Percentiles rank a stretch among this genome's conserved stretches.
Evolutionary conservation across 2,329 filamentous ascomycete genomes (phyloP).

Genomic region (Aspergillus felis): DNA sequence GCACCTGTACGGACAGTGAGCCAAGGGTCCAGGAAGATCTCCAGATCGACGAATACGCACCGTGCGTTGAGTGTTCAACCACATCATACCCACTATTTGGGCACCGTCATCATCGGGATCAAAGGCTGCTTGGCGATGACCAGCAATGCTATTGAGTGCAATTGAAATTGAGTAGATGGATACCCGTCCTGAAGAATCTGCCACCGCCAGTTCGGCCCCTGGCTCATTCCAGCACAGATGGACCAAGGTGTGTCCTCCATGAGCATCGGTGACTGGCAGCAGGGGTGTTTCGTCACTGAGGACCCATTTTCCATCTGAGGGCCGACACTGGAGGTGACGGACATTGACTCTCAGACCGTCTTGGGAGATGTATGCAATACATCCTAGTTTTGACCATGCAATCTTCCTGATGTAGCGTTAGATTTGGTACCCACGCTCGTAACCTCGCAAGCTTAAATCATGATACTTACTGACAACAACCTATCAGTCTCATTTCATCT

Average conservation of each 20-base stretch:
- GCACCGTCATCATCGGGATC: conserved; percentile 72
- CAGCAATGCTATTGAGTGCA: conserved; percentile 67
- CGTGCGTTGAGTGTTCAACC: conserved; percentile 64
- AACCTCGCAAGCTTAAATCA: neutral
- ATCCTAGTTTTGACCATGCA: conserved; percentile 83
- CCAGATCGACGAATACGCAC: conserved; percentile 28
- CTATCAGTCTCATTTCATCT: conserved; percentile 70
- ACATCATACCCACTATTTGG: conserved; percentile 77
- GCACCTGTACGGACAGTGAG: conserved; percentile 27
- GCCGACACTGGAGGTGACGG: conserved; percentile 66
- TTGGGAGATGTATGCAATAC: conserved; percentile 73
- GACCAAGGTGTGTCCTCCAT: conserved; percentile 63
- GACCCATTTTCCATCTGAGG: conserved; percentile 68
- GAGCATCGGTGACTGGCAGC: conserved; percentile 57
- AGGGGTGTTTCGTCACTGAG: conserved; percentile 68
- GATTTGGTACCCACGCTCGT: neutral
- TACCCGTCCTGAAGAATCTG: conserved; percentile 75
- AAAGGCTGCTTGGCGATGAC: conserved; percentile 59
- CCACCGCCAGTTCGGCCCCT: conserved; percentile 74
- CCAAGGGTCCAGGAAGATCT: neutral
- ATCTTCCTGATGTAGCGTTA: conserved; percentile 57
- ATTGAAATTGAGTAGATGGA: conserved; percentile 68
- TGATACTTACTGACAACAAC: conserved; percentile 73
- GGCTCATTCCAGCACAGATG: conserved; percentile 80
- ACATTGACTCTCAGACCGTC: conserved; percentile 70